Conservation (phyloP, 257 asterid genomes). For the Datura wrightii region DNA sequence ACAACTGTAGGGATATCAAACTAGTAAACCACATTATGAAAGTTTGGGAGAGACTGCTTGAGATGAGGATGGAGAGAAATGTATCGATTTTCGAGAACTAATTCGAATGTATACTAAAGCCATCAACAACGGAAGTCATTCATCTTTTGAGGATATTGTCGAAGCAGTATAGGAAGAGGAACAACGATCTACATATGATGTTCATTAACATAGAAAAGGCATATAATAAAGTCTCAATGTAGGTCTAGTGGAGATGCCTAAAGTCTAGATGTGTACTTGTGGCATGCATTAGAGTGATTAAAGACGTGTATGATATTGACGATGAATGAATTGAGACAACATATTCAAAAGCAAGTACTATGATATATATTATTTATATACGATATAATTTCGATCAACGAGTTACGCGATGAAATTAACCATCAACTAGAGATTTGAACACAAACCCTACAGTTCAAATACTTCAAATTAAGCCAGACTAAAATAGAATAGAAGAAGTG, state of each 20-base stretch:
- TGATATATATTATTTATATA: background rate
- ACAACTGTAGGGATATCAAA: background rate
- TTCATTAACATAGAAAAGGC: no score
- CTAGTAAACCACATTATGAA: background rate
- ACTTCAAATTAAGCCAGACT: background rate
- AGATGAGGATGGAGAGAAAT: no score
- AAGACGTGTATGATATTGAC: background rate
- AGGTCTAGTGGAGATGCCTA: background rate
- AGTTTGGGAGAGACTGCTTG: no score
- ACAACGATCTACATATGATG: no score
- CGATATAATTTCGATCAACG: background rate
- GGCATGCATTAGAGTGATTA: background rate
- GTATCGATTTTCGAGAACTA: background rate
- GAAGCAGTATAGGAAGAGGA: background rate
- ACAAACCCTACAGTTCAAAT: rapidly evolving
- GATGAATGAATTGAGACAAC: background rate
- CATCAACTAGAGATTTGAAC: background rate
- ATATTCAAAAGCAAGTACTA: background rate
- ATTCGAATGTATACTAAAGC: background rate
- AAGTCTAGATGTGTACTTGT: background rate
- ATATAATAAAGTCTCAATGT: background rate
- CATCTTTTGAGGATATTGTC: background rate
- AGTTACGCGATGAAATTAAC: rapidly evolving
- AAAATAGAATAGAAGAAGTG: background rate
- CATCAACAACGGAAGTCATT: background rate